Evolutionary conservation across 2,329 filamentous ascomycete genomes (phyloP).

Genomic region (Verticillium nonalfalfae): DNA sequence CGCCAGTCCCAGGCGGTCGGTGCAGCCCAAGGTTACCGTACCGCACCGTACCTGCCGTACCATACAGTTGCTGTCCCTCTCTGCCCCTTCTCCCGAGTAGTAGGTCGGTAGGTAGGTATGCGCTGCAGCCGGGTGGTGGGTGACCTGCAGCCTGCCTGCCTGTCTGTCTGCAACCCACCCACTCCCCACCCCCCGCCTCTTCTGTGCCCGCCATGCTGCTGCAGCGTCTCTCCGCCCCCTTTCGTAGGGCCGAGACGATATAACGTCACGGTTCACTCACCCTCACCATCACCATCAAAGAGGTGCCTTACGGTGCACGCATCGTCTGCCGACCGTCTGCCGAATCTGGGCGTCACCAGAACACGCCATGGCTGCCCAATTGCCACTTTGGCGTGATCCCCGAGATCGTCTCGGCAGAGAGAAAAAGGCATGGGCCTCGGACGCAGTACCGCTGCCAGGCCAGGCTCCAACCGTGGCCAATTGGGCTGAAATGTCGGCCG

Average conservation of each 20-base stretch:
- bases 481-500: constrained; percentile 1
- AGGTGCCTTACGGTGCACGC: too few relatives aligned
- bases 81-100: too few relatives aligned
- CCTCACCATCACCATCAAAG: not conserved
- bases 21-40: not conserved
- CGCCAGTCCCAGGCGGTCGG: not conserved
- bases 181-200: too few relatives aligned
- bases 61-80: too few relatives aligned
- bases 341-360: not conserved
- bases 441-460: not conserved
- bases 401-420: not conserved
- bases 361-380: not conserved
- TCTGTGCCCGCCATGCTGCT: not conserved
- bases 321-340: not conserved
- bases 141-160: too few relatives aligned
- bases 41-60: too few relatives aligned
- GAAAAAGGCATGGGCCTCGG: not conserved
- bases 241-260: too few relatives aligned
- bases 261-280: too few relatives aligned
- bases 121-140: too few relatives aligned
- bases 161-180: too few relatives aligned
- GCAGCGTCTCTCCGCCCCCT: not conserved
- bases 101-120: too few relatives aligned
- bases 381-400: not conserved
- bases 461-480: constrained; percentile 1